Evolutionary conservation across 768 basidiomycete genomes (phyloP).

Genomic region (Solioccasus polychromus): DNA sequence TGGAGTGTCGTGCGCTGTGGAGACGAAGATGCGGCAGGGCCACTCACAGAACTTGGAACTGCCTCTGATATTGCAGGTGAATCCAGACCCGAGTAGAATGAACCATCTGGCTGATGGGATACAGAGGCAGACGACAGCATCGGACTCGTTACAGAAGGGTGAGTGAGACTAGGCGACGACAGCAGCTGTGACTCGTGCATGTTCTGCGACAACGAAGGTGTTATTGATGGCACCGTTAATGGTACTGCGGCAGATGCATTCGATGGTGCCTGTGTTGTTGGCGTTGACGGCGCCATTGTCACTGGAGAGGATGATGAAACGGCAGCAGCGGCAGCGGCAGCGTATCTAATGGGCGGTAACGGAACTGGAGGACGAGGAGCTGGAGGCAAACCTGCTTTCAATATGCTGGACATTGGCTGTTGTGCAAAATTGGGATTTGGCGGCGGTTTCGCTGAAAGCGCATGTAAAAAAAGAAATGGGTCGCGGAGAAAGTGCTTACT

Average conservation of each 20-base stretch:
- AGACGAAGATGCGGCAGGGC: constrained; percentile 55
- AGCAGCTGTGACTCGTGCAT: constrained; percentile 38
- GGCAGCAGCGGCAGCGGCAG: constrained; percentile 76
- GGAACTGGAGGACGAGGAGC: constrained; percentile 50
- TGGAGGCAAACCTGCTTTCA: constrained; percentile 70
- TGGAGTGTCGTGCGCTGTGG: constrained; percentile 48
- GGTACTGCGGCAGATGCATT: constrained; percentile 40
- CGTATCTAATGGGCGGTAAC: constrained; percentile 83
- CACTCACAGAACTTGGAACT: constrained; percentile 40
- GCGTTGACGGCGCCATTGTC: constrained; percentile 22
- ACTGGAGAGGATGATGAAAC: constrained; percentile 25
- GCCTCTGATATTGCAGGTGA: constrained; percentile 77
- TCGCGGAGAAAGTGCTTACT: constrained; percentile 37
- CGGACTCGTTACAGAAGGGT: constrained; percentile 78
- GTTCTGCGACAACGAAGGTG: constrained; percentile 33
- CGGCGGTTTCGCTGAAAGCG: constrained; percentile 53
- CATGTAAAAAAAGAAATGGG: constrained; percentile 4
- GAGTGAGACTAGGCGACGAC: constrained; percentile 82
- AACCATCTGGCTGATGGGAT: constrained; percentile 62
- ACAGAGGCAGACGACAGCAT: constrained; percentile 70
- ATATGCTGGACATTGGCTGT: constrained; percentile 71
- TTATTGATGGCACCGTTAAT: constrained; percentile 38
- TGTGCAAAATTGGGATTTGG: constrained; percentile 79
- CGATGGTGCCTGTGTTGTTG: constrained; percentile 37
- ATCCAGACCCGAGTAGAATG: constrained; percentile 68